Evolutionary conservation across 106 monocot genomes (phyloP), one percentile per base, ranked within the genome.

Genomic region (Phalaenopsis equestris): DNA sequence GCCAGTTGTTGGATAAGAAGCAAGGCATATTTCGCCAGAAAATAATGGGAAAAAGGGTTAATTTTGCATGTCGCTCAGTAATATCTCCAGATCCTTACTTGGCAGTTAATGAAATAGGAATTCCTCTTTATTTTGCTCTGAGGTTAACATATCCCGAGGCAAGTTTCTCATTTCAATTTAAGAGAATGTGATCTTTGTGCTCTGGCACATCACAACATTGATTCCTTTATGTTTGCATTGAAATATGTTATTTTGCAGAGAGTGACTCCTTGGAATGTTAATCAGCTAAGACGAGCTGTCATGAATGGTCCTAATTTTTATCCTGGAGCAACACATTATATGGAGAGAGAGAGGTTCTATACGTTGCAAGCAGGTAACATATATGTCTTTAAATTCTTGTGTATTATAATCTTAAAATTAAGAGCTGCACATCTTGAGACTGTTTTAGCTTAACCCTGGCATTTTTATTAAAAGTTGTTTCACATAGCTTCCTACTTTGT

Each of bases 11-110:
- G 82, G 98, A 94, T 79, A 99, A 91, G 81, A 94, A 94, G 77
- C 76, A 79, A 30, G 98, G 98, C 24, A 84, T 94, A 46, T 83
- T 98, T n/a, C 88, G 98, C 36, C 98, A 99, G 81, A 99, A 99
- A 77, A 99, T 99, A 89, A 99, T 99, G 98, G 98, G 98, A 77
- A 99, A 99, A 76, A 89, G 98, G 78, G 98, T 99, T 77, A 99
- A 99, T 81, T 94, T 83, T 88, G 98, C 98, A 58, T 99, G 98
- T 73, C 90, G 98, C 3, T 94, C 98, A 74, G 98, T 99, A 72
- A 99, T 99, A 80, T 99, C 98, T 57, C 98, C 98, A 49, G 98
- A 99, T 87, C 98, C 98, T 3, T 99, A 89, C 81, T 87, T 99
- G 72, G 94, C 92, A 18, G 98, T 99, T 39, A 91, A 99, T 88